Base-by-base conservation (phyloP, 1,284 basidiomycete species). In the Wallemia hederae region DNA sequence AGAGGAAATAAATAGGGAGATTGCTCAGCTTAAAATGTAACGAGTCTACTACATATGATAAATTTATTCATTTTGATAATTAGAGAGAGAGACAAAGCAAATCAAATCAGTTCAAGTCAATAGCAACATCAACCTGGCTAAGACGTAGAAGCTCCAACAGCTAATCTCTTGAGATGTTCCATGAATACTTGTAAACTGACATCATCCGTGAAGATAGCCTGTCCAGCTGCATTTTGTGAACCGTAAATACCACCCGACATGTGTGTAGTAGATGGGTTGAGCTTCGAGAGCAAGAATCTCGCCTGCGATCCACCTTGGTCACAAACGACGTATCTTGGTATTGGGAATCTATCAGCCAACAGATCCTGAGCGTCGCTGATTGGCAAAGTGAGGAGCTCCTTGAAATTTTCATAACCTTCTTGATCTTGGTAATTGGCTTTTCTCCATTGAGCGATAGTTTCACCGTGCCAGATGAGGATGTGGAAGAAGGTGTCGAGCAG, bases 401-500 rank as follows among this genome's bases (percentile, higher is more conserved):
- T 90, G 73, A 98, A 89, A 74, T 97, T 97, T 71, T 97, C 94
- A 66, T 98, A 96, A 31, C 90, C 92, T 69, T 97, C 92, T 72
- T 97, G 91, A 9, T 99, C 91, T 69, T 98, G 94, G 70, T 98
- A 99, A 5, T 91, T 90, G n/a, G 89, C 88, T 73, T 98, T 97
- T 62, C 92, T 80, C 94, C 94, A 99, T 71, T 91, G 85, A 0
- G 92, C 90, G 60, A 98, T 79, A 19, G 90, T 90, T 72, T 92
- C 89, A 27, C 94, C 94, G 70, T 98, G 91, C 84, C 96, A 98
- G 72, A 98, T 98, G 67, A 98, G 83, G 66, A 98, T 96, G 71
- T 99, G 94, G 87, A 99, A 98, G 79, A 96, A 99, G 1, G 94
- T 98, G 70, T 99, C 94, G 64, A 99, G 82, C n/a, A 99, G 78